Conservation (phyloP, 208 protist genomes). For the Porcisia hertigi region DNA sequence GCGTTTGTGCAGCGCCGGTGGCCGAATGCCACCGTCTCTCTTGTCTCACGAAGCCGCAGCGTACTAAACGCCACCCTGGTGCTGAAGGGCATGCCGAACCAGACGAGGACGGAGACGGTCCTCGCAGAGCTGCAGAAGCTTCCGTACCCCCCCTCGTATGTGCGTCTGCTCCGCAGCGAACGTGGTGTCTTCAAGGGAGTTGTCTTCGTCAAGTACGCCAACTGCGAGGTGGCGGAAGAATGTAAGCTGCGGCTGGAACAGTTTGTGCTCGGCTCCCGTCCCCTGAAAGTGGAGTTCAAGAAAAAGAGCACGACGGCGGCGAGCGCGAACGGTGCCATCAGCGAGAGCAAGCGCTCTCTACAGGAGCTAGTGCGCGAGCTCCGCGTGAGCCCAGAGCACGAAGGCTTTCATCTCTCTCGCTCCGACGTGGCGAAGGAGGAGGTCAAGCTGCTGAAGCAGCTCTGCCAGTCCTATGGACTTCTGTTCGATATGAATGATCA, state of each 20-base stretch:
- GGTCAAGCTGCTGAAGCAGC: conserved; percentile 75
- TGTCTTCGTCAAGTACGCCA: conserved; percentile 86
- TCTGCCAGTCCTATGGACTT: conserved; percentile 74
- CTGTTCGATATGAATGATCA: conserved; percentile 59
- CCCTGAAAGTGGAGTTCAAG: conserved; percentile 85
- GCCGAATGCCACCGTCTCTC: conserved; percentile 45
- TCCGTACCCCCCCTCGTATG: conserved; percentile 73
- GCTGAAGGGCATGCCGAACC: conserved; percentile 75
- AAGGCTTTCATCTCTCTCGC: conserved; percentile 67
- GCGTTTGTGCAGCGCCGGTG: conserved; percentile 63
- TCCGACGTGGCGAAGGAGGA: conserved; percentile 67
- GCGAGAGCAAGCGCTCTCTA: conserved; percentile 41
- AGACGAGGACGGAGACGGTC: conserved; percentile 65
- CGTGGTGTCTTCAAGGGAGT: conserved; percentile 84
- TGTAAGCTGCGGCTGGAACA: conserved; percentile 87
- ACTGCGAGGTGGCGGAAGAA: conserved; percentile 92
- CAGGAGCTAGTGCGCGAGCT: conserved; percentile 79
- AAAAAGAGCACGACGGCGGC: conserved; percentile 50
- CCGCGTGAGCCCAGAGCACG: conserved; percentile 75
- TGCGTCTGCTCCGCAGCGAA: conserved; percentile 79
- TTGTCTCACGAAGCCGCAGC: conserved; percentile 60
- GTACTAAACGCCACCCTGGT: conserved; percentile 77
- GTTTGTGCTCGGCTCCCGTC: conserved; percentile 52
- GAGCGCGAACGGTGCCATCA: conserved; percentile 2
- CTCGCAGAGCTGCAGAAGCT: conserved; percentile 63